A percentile compares a stretch with the other conserved stretches of the same genome.
These are phyloP conservation scores for Solanum hybrid DNA, from an alignment of 305 asterid species.

Conservation along the genomic window DNA sequence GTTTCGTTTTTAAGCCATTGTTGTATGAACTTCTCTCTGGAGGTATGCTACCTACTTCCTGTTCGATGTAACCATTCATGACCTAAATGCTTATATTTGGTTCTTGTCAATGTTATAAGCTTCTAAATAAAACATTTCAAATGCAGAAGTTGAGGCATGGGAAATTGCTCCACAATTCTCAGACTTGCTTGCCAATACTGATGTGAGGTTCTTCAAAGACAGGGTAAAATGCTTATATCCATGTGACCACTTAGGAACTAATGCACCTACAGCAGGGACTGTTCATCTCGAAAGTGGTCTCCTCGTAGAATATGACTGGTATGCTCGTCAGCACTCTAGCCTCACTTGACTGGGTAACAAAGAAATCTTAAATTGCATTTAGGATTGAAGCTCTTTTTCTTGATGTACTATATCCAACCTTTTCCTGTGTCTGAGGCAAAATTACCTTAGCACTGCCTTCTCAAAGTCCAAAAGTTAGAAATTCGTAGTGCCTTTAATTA, in stretches of 20 bases:
- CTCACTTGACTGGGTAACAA: slow-evolving; percentile 4
- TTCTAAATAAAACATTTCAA: slow-evolving; percentile 7
- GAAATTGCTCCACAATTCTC: slow-evolving; percentile 94
- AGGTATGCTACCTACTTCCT: slow-evolving; percentile 40
- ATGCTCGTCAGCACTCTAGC: slow-evolving; percentile 14
- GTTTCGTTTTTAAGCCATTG: slow-evolving; percentile 90
- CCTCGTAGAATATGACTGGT: slow-evolving; percentile 91
- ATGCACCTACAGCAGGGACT: slow-evolving; percentile 46
- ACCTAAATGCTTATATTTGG: slow-evolving; percentile 4
- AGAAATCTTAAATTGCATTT: neutral
- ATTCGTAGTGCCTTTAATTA: neutral
- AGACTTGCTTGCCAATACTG: slow-evolving; percentile 68
- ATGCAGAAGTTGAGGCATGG: slow-evolving; percentile 94
- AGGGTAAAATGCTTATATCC: slow-evolving; percentile 67
- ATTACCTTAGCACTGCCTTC: neutral
- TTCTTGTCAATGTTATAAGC: slow-evolving; percentile 3
- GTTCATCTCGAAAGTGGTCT: slow-evolving; percentile 89
- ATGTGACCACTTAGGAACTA: slow-evolving; percentile 49
- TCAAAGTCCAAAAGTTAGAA: neutral
- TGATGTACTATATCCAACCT: neutral
- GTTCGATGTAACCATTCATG: neutral
- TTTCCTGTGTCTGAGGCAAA: neutral
- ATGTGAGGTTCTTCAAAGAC: slow-evolving; percentile 67
- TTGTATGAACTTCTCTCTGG: slow-evolving; percentile 91
- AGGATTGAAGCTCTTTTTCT: neutral